Evolutionary conservation across 768 basidiomycete genomes (phyloP), one percentile per base, ranked within the genome.

Genomic region (Chiua virens): DNA sequence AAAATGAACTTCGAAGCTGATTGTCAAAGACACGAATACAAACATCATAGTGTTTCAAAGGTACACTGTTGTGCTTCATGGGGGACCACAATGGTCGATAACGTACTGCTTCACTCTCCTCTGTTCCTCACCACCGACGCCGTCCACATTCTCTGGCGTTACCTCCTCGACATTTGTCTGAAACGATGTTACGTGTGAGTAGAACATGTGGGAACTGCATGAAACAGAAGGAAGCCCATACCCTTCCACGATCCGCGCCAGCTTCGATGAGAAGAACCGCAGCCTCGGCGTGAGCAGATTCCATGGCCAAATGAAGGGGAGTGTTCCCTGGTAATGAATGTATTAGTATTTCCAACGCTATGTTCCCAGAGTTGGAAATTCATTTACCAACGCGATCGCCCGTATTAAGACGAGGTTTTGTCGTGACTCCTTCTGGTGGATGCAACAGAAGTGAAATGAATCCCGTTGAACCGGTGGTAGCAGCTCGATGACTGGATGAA

Each of bases 271-370:
- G 78, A 44, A 89, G 68, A 3, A 93, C 89, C 10, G 96, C 96
- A 15, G 85, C 89, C 65, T 92, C 86, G 14, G 91, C 96, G 64
- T 98, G 90, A 17, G 87, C 96, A 47, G 90, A 93, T 62, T 99
- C 96, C 87, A 99, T 89, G 17, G 96, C 95, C 28, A 99, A 82
- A 76, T 99, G 97, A 34, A 99, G 74, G 3, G 97, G 93, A 2
- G 97, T 98, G 64, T 98, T 97, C 45, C 96, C 95, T 90, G 62
- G 47, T 49, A 59, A 60, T 40, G 43, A 52, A 25, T 50, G 17
- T 34, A 35, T 52, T 23, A 56, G 30, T 30, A 11, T 3, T 14
- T 20, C 23, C 6, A 39, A 34, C 38, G 27, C 28, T n/a, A 36
- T 37, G 23, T n/a, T 35, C 35, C 13, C 34, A 23, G 11, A 9